Evolutionary conservation across 495 filamentous ascomycete genomes (phyloP).

Genomic region (Penicillium goetzii): DNA sequence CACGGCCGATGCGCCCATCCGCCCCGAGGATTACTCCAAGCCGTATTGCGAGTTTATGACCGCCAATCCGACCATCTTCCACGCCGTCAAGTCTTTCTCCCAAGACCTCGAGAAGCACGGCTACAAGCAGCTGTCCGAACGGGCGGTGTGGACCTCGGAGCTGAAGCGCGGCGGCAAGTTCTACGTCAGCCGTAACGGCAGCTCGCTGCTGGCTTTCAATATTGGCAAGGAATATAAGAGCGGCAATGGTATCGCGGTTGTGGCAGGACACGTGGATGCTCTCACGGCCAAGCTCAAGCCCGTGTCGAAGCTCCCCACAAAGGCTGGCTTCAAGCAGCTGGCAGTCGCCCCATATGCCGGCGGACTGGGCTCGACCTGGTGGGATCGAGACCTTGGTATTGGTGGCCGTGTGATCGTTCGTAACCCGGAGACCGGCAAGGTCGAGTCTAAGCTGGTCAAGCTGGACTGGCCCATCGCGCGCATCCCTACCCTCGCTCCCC

Average conservation of each 20-base stretch:
- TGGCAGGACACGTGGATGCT: conserved; percentile 92
- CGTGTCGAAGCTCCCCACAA: conserved; percentile 75
- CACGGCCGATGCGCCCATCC: conserved; percentile 27
- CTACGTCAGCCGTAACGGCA: conserved; percentile 83
- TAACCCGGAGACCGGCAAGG: conserved; percentile 72
- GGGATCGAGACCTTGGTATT: conserved; percentile 90
- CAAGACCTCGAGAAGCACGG: conserved; percentile 69
- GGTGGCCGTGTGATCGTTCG: conserved; percentile 87
- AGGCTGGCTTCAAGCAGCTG: conserved; percentile 84
- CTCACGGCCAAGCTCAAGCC: conserved; percentile 89
- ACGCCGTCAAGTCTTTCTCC: conserved; percentile 77
- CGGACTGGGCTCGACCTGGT: conserved; percentile 84
- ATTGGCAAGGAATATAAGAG: conserved; percentile 80
- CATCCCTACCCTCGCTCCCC: conserved; percentile 90
- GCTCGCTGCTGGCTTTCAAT: conserved; percentile 82
- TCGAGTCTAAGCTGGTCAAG: conserved; percentile 81
- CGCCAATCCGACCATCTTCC: conserved; percentile 89
- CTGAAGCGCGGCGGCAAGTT: conserved; percentile 84
- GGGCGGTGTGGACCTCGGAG: conserved; percentile 75
- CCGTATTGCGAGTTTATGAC: conserved; percentile 89
- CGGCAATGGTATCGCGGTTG: conserved; percentile 78
- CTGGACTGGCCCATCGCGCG: conserved; percentile 91
- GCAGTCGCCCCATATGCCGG: conserved; percentile 94
- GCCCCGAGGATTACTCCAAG: conserved; percentile 68
- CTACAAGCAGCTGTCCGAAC: conserved; percentile 77